These are phyloP conservation scores for Przewalskia tangutica DNA, from an alignment of 257 asterid species.

Conservation along the genomic window DNA sequence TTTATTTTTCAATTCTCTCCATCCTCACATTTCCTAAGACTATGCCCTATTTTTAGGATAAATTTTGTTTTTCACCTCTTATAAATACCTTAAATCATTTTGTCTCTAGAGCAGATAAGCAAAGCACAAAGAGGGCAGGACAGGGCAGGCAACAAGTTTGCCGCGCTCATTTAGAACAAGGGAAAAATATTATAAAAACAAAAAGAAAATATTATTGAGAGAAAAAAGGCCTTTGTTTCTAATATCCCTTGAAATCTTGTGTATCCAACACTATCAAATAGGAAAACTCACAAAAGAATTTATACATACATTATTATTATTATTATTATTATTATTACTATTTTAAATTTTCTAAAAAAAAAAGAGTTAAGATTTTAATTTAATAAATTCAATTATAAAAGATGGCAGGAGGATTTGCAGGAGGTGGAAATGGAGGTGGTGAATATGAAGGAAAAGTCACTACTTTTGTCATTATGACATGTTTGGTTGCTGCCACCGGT, in stretches of 20 bases:
- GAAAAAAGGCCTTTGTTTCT: background rate
- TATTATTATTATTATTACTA: no score
- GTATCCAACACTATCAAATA: background rate
- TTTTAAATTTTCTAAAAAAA: background rate
- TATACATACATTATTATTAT: background rate
- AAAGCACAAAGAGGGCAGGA: no score
- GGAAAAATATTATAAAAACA: background rate
- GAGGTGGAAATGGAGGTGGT: background rate
- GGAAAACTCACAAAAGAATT: background rate
- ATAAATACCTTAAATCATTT: no score
- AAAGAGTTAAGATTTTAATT: background rate
- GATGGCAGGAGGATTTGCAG: slow-evolving; percentile 4
- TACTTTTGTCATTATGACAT: slow-evolving; percentile 45
- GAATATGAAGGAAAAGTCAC: slow-evolving; percentile 45
- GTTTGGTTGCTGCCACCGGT: slow-evolving; percentile 85
- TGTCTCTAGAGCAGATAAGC: no score
- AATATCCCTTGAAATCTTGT: slow-evolving; percentile 1
- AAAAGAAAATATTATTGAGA: no score
- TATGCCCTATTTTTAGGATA: no score
- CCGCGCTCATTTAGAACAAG: background rate
- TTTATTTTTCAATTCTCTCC: no score
- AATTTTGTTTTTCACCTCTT: no score
- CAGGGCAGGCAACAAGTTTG: slow-evolving; percentile 4
- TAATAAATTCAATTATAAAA: background rate
- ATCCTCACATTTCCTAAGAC: no score